Conservation (phyloP, 2,329 filamentous ascomycete species). For the Nothophoma quercina region DNA sequence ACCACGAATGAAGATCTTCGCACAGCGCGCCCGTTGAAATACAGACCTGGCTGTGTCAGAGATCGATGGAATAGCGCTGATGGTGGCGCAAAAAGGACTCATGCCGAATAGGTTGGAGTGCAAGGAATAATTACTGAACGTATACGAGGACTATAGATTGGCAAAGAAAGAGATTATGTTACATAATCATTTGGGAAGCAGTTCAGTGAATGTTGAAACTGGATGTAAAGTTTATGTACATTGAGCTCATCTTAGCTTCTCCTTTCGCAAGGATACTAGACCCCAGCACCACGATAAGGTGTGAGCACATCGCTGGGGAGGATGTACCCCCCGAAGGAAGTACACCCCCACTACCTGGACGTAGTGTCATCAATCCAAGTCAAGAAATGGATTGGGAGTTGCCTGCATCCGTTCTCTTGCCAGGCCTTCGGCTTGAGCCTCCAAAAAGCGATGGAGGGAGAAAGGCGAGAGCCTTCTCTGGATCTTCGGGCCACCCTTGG, state of each 20-base stretch:
- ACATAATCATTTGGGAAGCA: too few species aligned
- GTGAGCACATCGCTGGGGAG: conserved; percentile 15
- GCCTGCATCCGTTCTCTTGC: conserved; percentile 20
- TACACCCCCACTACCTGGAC: conserved; percentile 7
- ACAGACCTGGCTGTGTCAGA: conserved; percentile 23
- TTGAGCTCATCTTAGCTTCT: conserved; percentile 16
- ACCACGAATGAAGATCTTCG: conserved; percentile 6
- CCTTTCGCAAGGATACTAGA: conserved; percentile 14
- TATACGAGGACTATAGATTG: too few species aligned
- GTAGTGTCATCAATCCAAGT: conserved; percentile 23
- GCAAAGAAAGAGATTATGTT: too few species aligned
- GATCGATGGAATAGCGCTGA: conserved; percentile 24
- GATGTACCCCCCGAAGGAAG: conserved; percentile 3
- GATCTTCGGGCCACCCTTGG: conserved; percentile 8
- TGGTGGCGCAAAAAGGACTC: not conserved
- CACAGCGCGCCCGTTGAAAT: conserved; percentile 9
- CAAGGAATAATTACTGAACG: not conserved
- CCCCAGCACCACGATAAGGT: conserved; percentile 17
- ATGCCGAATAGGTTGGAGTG: not conserved
- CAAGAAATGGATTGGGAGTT: conserved; percentile 20
- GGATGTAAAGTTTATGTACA: too few species aligned
- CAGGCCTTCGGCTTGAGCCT: conserved; percentile 17
- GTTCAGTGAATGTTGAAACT: too few species aligned
- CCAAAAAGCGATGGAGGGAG: conserved; percentile 9
- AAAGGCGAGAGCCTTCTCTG: conserved; percentile 18